Evolutionary conservation across 208 protist genomes (phyloP).

Genomic region (Phytomonas serpens): DNA sequence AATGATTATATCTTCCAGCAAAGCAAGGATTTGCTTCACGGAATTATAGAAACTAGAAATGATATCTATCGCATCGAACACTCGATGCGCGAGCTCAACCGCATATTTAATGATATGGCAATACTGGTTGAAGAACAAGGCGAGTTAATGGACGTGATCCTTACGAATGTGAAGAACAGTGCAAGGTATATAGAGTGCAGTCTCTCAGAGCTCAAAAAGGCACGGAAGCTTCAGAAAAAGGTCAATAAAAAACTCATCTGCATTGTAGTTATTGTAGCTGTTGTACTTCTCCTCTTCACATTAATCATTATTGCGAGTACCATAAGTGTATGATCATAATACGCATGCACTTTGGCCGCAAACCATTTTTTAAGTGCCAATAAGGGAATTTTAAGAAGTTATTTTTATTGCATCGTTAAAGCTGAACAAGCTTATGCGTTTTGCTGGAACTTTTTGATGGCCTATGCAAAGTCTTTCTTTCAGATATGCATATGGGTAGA

Average conservation of each 20-base stretch:
- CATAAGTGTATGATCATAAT: neutral
- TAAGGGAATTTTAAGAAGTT: neutral
- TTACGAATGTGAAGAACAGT: slow-evolving; percentile 58
- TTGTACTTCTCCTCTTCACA: slow-evolving; percentile 39
- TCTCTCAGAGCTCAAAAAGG: slow-evolving; percentile 59
- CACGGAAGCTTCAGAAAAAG: slow-evolving; percentile 70
- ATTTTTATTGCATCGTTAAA: neutral
- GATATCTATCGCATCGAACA: slow-evolving; percentile 88
- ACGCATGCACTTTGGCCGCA: neutral
- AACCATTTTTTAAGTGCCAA: neutral
- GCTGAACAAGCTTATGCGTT: neutral
- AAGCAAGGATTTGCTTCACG: slow-evolving; percentile 76
- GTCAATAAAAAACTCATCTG: slow-evolving; percentile 71
- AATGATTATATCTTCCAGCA: slow-evolving; percentile 84
- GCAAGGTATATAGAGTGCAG: slow-evolving; percentile 55
- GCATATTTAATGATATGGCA: slow-evolving; percentile 86
- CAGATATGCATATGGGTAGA: neutral
- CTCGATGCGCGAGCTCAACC: slow-evolving; percentile 80
- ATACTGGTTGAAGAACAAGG: slow-evolving; percentile 86
- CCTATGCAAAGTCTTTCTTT: neutral
- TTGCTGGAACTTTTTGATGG: neutral
- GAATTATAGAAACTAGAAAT: slow-evolving; percentile 81
- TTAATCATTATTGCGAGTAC: slow-evolving; percentile 7
- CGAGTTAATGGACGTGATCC: slow-evolving; percentile 79
- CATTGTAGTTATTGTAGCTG: slow-evolving; percentile 29